Evolutionary conservation across 805 yeast genomes (phyloP).

Genomic region (Saccharomyces mikatae): DNA sequence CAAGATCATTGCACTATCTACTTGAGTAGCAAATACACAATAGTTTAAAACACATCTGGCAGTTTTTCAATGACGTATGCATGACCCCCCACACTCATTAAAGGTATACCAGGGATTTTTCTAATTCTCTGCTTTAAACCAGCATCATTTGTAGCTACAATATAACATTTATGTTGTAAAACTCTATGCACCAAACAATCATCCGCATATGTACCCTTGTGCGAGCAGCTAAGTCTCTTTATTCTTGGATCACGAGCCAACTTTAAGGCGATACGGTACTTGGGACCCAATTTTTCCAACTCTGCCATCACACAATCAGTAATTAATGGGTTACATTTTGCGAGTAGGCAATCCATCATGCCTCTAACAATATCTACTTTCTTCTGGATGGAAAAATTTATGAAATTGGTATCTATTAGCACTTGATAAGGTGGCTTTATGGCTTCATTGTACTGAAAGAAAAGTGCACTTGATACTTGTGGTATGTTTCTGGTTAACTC

Average conservation of each 20-base stretch:
- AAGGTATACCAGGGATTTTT: slow-evolving; percentile 94
- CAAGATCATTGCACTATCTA: not conserved
- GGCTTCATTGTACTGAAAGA: slow-evolving; percentile 88
- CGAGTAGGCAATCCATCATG: slow-evolving; percentile 91
- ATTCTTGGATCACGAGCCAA: slow-evolving; percentile 92
- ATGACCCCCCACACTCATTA: slow-evolving; percentile 93
- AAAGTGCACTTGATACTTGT: slow-evolving; percentile 90
- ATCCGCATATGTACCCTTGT: slow-evolving; percentile 96
- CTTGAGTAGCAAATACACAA: not conserved
- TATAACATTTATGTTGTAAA: slow-evolving; percentile 91
- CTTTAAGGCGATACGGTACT: slow-evolving; percentile 84
- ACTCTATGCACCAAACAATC: slow-evolving; percentile 92
- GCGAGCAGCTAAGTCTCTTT: slow-evolving; percentile 77
- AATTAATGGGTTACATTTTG: slow-evolving; percentile 89
- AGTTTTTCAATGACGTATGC: slow-evolving; percentile 87
- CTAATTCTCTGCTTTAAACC: slow-evolving; percentile 89
- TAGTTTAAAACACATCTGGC: slow-evolving; percentile 73
- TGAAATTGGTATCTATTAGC: slow-evolving; percentile 90
- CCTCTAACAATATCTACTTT: slow-evolving; percentile 92
- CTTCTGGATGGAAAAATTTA: slow-evolving; percentile 92
- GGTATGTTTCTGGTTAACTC: slow-evolving; percentile 73
- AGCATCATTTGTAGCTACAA: slow-evolving; percentile 97
- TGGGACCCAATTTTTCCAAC: slow-evolving; percentile 90
- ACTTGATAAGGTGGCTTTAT: slow-evolving; percentile 98
- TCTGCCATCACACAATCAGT: slow-evolving; percentile 99